Evolutionary conservation across 768 basidiomycete species (phyloP), one percentile per base, ranked within the genome.

Genomic region (Rhodotorula graminis): DNA sequence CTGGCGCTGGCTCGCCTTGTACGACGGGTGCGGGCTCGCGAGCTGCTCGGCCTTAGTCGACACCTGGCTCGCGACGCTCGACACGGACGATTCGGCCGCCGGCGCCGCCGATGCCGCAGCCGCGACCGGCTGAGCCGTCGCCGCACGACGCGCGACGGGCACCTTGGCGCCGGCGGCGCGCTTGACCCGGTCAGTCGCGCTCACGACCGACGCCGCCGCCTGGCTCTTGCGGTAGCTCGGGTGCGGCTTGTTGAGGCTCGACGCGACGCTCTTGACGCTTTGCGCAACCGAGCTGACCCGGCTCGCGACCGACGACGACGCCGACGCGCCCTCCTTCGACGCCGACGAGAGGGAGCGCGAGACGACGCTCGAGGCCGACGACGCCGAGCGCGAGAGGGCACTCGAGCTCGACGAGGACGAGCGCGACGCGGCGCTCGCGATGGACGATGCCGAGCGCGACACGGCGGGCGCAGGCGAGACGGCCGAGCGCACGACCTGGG

Each of bases 181-280:
- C 50, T 67, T 67, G 65, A 65, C 55, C 18, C 33, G n/a, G 11
- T 29, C 65, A 6, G 56, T 59, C 21, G 19, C 56, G 21, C 40
- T 44, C 9, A 27, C 29, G 6, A 31, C 55, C 31, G 27, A 18
- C 12, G 64, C 64, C 8, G n/a, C 16, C 25, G 27, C 64, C 23
- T 27, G 55, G 12, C 65, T 64, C 31, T 64, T 64, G 19, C 56
- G 5, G 71, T 64, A 72, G n/a, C 65, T 57, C 14, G 71, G 50
- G 40, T 72, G 71, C 19, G 71, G 71, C 23, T 61, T n/a, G 18
- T 14, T 40, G 44, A 72, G 61, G 2, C 65, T 59, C 10, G 29
- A 14, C 3, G 64, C 61, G 46, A 27, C 42, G 27, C 40, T 44
- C 40, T n/a, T 44, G 6, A 21, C 37, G 33, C 33, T 4, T 37